Conservation (phyloP, 2,329 filamentous ascomycete genomes). For the Cytospora paraplurivora region DNA sequence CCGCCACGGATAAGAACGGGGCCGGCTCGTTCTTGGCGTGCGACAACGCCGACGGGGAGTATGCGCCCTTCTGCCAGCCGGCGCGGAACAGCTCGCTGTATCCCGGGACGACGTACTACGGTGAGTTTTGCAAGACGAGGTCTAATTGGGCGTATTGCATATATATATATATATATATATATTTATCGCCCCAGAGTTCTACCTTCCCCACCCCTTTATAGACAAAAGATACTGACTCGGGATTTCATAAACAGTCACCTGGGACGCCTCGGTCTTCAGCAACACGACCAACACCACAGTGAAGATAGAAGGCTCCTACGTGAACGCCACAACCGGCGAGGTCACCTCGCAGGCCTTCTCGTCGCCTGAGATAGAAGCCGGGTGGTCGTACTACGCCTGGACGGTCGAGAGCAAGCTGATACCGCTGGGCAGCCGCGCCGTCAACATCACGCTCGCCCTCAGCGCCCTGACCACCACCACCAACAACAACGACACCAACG, state of each 20-base stretch:
- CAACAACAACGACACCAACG: constrained; percentile 26
- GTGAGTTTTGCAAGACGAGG: constrained; percentile 36
- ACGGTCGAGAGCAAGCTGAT: constrained; percentile 44
- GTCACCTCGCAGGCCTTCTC: constrained; percentile 38
- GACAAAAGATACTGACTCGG: neutral
- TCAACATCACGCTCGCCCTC: constrained; percentile 54
- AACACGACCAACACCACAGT: constrained; percentile 45
- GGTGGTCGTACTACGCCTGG: constrained; percentile 53
- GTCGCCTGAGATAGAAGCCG: constrained; percentile 41
- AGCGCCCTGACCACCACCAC: constrained; percentile 41
- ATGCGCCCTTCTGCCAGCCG: constrained; percentile 57
- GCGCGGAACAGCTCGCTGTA: constrained; percentile 46
- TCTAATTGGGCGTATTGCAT: no score
- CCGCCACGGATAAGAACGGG: constrained; percentile 46
- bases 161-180: no score
- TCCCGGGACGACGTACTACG: constrained; percentile 52
- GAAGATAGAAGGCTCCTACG: constrained; percentile 41
- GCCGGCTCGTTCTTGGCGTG: constrained; percentile 54
- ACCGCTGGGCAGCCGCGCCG: constrained; percentile 35
- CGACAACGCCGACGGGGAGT: constrained; percentile 48
- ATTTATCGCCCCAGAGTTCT: neutral
- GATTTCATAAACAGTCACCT: constrained; percentile 49
- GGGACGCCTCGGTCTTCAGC: constrained; percentile 57
- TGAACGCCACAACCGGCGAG: constrained; percentile 42
- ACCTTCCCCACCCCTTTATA: neutral